Percentiles rank a stretch among this genome's conserved stretches.
Evolutionary conservation across 495 filamentous ascomycete species (phyloP).

Genomic region (Friedmanniomyces simplex): DNA sequence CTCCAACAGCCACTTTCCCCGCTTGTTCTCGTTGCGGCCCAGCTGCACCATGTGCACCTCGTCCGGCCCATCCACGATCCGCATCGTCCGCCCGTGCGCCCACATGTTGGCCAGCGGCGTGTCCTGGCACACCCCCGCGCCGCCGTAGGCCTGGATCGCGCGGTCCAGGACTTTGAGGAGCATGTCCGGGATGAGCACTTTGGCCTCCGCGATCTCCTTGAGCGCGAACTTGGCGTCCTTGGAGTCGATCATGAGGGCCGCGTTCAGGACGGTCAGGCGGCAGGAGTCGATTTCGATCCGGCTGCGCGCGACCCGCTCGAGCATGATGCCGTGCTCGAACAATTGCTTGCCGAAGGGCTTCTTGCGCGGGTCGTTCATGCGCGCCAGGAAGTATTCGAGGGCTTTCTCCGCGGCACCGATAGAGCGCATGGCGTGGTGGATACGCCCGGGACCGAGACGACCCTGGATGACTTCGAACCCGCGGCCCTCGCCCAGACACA

Average conservation of each 20-base stretch:
- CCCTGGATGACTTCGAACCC: conserved; percentile 39
- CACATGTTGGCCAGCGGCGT: conserved; percentile 29
- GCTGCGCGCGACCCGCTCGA: conserved; percentile 32
- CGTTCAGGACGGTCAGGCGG: conserved; percentile 33
- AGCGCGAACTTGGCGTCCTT: conserved; percentile 34
- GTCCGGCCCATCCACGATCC: conserved; percentile 34
- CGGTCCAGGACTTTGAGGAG: conserved; percentile 31
- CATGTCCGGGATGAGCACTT: conserved; percentile 32
- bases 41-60: conserved; percentile 36
- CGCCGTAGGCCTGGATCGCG: conserved; percentile 36
- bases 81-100: conserved; percentile 27
- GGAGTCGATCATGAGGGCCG: conserved; percentile 35
- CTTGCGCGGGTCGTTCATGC: conserved; percentile 34
- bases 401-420: conserved; percentile 36
- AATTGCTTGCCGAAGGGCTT: conserved; percentile 35
- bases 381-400: conserved; percentile 34
- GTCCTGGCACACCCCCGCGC: conserved; percentile 31
- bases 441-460: conserved; percentile 35
- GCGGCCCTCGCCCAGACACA: conserved; percentile 33
- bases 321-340: conserved; percentile 35
- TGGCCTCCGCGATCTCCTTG: conserved; percentile 37
- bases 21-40: conserved; percentile 36
- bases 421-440: conserved; percentile 37
- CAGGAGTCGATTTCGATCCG: conserved; percentile 36
- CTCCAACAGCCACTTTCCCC: conserved; percentile 23